phyloP scores from a whole-genome alignment of 345 rosid genomes.

The Linum lewisii region DNA sequence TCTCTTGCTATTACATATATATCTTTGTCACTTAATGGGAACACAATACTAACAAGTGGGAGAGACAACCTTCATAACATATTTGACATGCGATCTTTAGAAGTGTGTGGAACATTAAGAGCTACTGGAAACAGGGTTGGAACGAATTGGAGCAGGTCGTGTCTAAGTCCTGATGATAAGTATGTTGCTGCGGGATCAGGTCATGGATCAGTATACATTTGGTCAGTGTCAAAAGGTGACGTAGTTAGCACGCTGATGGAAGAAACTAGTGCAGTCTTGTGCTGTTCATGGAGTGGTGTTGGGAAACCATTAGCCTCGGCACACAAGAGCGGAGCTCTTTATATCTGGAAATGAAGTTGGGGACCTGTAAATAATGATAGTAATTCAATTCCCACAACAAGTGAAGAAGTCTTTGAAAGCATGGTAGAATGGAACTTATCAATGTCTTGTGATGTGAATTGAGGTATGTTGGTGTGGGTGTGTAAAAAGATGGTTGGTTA shows the following conservation, averaged over 20 bases:
- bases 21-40: constrained; percentile 58
- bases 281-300: constrained; percentile 90
- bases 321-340: constrained; percentile 70
- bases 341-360: constrained; percentile 54
- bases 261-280: constrained; percentile 59
- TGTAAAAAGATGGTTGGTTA: too few relatives aligned
- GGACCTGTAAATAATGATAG: too few relatives aligned
- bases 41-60: constrained; percentile 67
- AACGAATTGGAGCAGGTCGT: constrained; percentile 93
- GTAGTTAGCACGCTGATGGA: constrained; percentile 75
- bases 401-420: too few relatives aligned
- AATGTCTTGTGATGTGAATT: too few relatives aligned
- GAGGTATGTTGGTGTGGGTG: too few relatives aligned
- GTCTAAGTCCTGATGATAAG: constrained; percentile 77
- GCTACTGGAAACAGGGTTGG: constrained; percentile 77
- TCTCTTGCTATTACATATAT: constrained; percentile 75
- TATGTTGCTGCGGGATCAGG: constrained; percentile 89
- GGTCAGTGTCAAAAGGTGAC: constrained; percentile 69
- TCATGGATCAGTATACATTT: constrained; percentile 73
- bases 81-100: constrained; percentile 72
- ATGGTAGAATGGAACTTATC: too few relatives aligned
- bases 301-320: constrained; percentile 91
- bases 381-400: too few relatives aligned
- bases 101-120: constrained; percentile 73
- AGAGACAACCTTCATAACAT: constrained; percentile 86